Evolutionary conservation across 2,329 filamentous ascomycete genomes (phyloP), one percentile per base, ranked within the genome.

Genomic region (Arthrobotrys iridis): DNA sequence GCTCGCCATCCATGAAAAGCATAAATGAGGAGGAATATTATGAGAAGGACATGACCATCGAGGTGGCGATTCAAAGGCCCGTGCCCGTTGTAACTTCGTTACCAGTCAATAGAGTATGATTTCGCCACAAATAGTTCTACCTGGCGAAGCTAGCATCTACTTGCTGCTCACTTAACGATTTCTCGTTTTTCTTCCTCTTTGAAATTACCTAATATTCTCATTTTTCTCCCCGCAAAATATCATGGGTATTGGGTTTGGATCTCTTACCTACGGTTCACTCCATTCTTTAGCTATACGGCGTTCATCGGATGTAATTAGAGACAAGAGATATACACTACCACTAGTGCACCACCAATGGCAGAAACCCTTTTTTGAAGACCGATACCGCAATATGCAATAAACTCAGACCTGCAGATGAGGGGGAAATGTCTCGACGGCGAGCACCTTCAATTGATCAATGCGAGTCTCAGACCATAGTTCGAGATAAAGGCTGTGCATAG

Each of bases 11-110:
- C 45, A 28, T 57, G 41, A 33, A 35, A 57, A 74, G 57, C 57
- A 37, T 63, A 37, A 57, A 26, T 45, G 70, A 67, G 62, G 58
- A 46, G 15, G 67, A 72, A 2, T 45, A 57, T 7, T 50, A 73
- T 28, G 68, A 73, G 41, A 73, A 65, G 33, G 63, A 67, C 28
- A 30, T 67, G 18, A 52, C 70, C 20, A 63, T 67, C 15, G 70
- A 48, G 24, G 62, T 62, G 35, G 62, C 60, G n/a, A 50, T 67
- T 40, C 62, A 67, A 46, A 74, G 41, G 30, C 70, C 70, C 24
- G 57, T 58, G 7, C 70, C 70, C 11, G 37, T 48, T 28, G 70
- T 55, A 40, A 62, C 43, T 6, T 48, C 52, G 26, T 30, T 57
- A 11, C 66, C 59, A 4, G 59, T 73, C 6, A 58, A 60, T 22